Evolutionary conservation across 1,284 basidiomycete species (phyloP).

Genomic region (Garcileccinum viscosum): DNA sequence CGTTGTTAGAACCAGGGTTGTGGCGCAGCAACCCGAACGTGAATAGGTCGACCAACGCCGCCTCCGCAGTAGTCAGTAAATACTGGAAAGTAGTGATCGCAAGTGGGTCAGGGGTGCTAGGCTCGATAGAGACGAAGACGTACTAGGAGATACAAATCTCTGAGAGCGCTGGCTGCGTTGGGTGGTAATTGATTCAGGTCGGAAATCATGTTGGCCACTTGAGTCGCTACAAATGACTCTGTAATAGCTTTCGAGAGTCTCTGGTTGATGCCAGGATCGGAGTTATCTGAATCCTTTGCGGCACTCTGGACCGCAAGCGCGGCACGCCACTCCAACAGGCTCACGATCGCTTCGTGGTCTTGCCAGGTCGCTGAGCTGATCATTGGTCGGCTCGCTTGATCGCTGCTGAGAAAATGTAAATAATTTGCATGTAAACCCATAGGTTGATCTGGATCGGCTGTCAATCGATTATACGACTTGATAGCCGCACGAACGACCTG

Average conservation of each 20-base stretch:
- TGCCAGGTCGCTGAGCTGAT: slow-evolving; percentile 18
- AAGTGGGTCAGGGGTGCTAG: background rate
- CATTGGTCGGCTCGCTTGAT: slow-evolving; percentile 20
- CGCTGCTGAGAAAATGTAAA: slow-evolving; percentile 53
- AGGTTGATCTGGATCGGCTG: slow-evolving; percentile 21
- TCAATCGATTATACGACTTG: slow-evolving; percentile 56
- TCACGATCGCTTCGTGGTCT: slow-evolving; percentile 40
- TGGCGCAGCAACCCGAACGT: slow-evolving; percentile 54
- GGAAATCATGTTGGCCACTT: slow-evolving; percentile 56
- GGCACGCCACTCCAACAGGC: slow-evolving; percentile 67
- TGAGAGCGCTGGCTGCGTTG: slow-evolving; percentile 45
- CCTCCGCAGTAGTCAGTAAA: slow-evolving; percentile 64
- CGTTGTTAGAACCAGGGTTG: slow-evolving; percentile 12
- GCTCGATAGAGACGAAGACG: slow-evolving; percentile 27
- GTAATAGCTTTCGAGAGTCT: slow-evolving; percentile 68
- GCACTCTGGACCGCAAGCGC: slow-evolving; percentile 61
- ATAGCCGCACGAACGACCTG: slow-evolving; percentile 76
- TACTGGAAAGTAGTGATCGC: slow-evolving; percentile 48
- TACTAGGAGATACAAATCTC: slow-evolving; percentile 58
- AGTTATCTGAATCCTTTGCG: slow-evolving; percentile 41
- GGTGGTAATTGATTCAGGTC: slow-evolving; percentile 35
- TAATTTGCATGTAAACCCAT: slow-evolving; percentile 60
- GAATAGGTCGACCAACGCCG: slow-evolving; percentile 62
- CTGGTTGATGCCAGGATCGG: slow-evolving; percentile 61
- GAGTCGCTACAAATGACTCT: slow-evolving; percentile 68